These are phyloP conservation scores for Cyclotella kingstonii DNA, from an alignment of 108 stramenopile species.

Conservation along the genomic window DNA sequence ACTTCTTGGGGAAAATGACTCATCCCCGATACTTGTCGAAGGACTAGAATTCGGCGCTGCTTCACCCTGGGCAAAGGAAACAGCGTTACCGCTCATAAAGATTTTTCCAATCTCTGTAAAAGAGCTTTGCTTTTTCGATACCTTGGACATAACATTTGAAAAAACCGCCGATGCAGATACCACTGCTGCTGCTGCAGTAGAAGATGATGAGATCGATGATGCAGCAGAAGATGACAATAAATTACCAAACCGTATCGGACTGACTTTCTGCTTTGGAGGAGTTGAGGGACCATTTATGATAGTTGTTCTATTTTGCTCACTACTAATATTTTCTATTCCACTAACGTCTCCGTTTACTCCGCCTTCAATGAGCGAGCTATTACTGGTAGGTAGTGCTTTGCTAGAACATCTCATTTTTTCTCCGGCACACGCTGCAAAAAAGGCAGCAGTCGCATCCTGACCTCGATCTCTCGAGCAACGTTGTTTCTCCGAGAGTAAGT, in stretches of 20 bases:
- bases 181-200: slow-evolving; percentile 14
- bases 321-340: too few relatives aligned
- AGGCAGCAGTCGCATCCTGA: slow-evolving; percentile 28
- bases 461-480: background rate
- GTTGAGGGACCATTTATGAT: background rate
- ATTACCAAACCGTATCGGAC: background rate
- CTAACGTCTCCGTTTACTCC: background rate
- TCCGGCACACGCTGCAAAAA: slow-evolving; percentile 33
- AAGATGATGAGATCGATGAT: slow-evolving; percentile 7
- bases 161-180: slow-evolving; percentile 25
- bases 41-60: background rate
- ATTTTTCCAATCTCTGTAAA: slow-evolving; percentile 34
- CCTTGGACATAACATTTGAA: slow-evolving; percentile 33
- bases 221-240: background rate
- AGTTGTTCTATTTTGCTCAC: background rate
- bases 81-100: slow-evolving; percentile 6
- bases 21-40: too few relatives aligned
- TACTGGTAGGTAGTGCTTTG: background rate
- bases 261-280: background rate
- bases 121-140: slow-evolving; percentile 27
- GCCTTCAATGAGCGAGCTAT: too few relatives aligned
- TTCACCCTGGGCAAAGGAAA: background rate
- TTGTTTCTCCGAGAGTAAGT: slow-evolving; percentile 6
- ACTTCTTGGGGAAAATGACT: background rate
- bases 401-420: background rate